Conservation (phyloP, 179 eudicot species). For the Monotropa hypopitys region DNA sequence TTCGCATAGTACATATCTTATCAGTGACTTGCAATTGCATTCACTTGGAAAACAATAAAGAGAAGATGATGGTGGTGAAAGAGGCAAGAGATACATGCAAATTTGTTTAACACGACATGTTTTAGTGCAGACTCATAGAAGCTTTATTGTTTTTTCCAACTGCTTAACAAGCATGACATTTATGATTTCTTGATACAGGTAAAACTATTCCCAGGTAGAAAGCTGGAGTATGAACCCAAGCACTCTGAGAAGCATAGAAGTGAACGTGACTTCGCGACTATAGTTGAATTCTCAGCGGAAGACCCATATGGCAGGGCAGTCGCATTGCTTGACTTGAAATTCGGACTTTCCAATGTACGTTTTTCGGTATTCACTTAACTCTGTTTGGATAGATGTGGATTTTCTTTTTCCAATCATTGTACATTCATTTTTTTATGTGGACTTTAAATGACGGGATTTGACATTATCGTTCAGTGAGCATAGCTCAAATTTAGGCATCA, state of each 20-base stretch:
- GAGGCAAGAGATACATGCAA: not conserved
- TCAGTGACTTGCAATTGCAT: not conserved
- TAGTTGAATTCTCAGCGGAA: conserved; percentile 59
- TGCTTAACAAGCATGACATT: not conserved
- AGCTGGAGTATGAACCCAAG: conserved; percentile 52
- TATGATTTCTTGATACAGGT: conserved; percentile 33
- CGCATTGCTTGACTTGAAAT: conserved; percentile 57
- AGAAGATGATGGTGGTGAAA: not conserved
- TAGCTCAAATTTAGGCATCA: not conserved
- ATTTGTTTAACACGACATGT: not conserved
- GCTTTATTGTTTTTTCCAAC: not conserved
- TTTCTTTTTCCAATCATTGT: not conserved
- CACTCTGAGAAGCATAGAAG: conserved; percentile 28
- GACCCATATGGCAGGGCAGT: conserved; percentile 73
- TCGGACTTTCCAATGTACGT: conserved; percentile 46
- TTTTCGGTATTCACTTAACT: not conserved
- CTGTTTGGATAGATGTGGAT: not conserved
- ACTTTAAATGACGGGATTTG: not conserved
- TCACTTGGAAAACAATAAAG: not conserved
- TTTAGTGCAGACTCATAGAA: not conserved
- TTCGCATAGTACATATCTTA: not conserved
- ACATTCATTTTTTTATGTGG: not conserved
- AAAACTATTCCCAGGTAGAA: conserved; percentile 56
- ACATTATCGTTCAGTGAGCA: not conserved
- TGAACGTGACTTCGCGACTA: conserved; percentile 50